Evolutionary conservation across 257 asterid species (phyloP).

Genomic region (Vinca minor): DNA sequence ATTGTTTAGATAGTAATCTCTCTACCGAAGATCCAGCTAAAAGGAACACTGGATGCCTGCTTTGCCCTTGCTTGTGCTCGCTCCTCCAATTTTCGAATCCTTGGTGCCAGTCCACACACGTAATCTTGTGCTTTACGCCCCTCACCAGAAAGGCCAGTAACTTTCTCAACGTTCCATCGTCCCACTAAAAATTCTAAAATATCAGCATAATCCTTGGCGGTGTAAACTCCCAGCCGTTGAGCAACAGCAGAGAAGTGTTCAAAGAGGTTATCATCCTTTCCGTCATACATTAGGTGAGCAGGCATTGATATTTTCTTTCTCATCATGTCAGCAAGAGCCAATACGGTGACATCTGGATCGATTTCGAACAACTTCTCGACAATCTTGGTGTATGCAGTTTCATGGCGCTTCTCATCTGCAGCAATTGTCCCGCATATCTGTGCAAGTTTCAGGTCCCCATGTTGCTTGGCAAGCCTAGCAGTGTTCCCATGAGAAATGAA

Average conservation of each 20-base stretch:
- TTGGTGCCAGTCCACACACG: slow-evolving; percentile 51
- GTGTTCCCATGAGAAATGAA: slow-evolving; percentile 77
- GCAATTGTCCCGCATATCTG: slow-evolving; percentile 71
- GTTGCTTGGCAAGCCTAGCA: slow-evolving; percentile 64
- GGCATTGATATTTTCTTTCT: slow-evolving; percentile 73
- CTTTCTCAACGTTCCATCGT: slow-evolving; percentile 59
- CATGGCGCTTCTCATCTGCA: slow-evolving; percentile 76
- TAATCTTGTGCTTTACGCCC: slow-evolving; percentile 71
- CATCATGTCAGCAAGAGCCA: slow-evolving; percentile 66
- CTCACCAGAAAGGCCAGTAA: slow-evolving; percentile 54
- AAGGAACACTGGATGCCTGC: slow-evolving; percentile 34
- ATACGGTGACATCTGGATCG: slow-evolving; percentile 57
- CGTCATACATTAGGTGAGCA: slow-evolving; percentile 70
- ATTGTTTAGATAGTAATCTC: slow-evolving; percentile 35
- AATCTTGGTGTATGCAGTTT: slow-evolving; percentile 67
- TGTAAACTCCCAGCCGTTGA: slow-evolving; percentile 63
- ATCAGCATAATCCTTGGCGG: slow-evolving; percentile 65
- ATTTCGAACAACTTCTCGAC: slow-evolving; percentile 68
- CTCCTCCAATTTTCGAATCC: slow-evolving; percentile 63
- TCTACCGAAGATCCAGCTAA: slow-evolving; percentile 57
- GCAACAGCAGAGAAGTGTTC: slow-evolving; percentile 61
- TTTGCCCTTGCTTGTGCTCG: slow-evolving; percentile 51
- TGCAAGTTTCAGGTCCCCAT: slow-evolving; percentile 63
- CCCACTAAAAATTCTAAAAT: slow-evolving; percentile 54
- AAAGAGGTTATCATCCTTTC: slow-evolving; percentile 50